Conservation (phyloP, 495 filamentous ascomycete species). For the Xylaria venustula region DNA sequence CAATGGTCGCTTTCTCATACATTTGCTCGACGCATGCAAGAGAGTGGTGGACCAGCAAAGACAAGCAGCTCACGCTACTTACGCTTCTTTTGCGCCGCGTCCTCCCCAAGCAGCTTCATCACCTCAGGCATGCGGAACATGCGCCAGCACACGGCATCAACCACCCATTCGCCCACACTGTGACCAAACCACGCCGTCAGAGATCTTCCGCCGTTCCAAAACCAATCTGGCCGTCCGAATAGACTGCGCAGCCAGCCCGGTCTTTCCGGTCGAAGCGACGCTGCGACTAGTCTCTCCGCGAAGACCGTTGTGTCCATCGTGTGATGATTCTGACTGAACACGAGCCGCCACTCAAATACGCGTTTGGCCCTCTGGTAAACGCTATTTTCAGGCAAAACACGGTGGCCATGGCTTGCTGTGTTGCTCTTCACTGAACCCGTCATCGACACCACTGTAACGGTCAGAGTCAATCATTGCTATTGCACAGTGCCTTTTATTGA, state of each 20-base stretch:
- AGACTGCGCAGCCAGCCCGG: constrained; percentile 30
- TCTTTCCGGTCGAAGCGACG: constrained; percentile 35
- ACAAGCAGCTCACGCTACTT: constrained; percentile 9
- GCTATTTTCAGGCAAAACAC: constrained; percentile 36
- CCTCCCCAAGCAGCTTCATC: constrained; percentile 30
- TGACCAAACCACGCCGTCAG: constrained; percentile 32
- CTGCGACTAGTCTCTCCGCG: constrained; percentile 33
- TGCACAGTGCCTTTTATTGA: too few species aligned
- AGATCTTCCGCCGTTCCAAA: constrained; percentile 44
- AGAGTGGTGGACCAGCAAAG: not conserved
- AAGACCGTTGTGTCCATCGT: constrained; percentile 41
- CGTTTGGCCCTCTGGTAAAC: constrained; percentile 40
- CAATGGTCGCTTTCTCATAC: too few species aligned
- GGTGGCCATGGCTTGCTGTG: constrained; percentile 38
- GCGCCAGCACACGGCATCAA: constrained; percentile 37
- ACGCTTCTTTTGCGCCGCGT: constrained; percentile 25
- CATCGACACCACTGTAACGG: constrained; percentile 42
- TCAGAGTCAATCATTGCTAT: not conserved
- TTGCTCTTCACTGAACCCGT: constrained; percentile 49
- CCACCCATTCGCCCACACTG: constrained; percentile 40
- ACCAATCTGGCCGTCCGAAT: constrained; percentile 48
- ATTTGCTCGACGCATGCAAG: not conserved
- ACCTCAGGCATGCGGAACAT: constrained; percentile 39
- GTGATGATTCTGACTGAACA: constrained; percentile 43
- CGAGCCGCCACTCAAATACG: constrained; percentile 43